These are phyloP conservation scores for Leucocoprinus birnbaumii DNA, from an alignment of 768 basidiomycete genomes.

Conservation along the genomic window DNA sequence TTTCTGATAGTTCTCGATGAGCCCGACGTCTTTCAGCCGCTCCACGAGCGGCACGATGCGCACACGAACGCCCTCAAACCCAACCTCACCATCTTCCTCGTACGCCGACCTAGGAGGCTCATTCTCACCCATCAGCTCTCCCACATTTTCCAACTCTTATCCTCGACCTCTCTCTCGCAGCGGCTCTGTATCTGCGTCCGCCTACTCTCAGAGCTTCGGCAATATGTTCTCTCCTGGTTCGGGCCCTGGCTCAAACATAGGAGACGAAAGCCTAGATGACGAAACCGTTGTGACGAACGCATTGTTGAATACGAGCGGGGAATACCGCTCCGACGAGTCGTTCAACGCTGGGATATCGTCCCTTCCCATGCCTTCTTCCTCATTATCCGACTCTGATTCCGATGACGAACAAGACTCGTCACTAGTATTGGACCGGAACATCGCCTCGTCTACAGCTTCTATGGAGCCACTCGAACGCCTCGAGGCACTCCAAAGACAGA, in stretches of 20 bases:
- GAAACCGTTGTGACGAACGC: slow-evolving; percentile 16
- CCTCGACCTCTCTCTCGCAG: slow-evolving; percentile 69
- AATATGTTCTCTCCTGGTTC: slow-evolving; percentile 16
- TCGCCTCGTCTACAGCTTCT: slow-evolving; percentile 61
- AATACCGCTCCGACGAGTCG: slow-evolving; percentile 23
- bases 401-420: slow-evolving; percentile 54
- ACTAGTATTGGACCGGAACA: slow-evolving; percentile 56
- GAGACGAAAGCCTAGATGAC: slow-evolving; percentile 23
- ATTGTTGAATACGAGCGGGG: slow-evolving; percentile 14
- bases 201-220: slow-evolving; percentile 13
- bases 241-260: neutral
- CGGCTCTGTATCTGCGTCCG: slow-evolving; percentile 33
- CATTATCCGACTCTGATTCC: slow-evolving; percentile 43
- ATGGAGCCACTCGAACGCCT: slow-evolving; percentile 71
- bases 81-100: slow-evolving; percentile 47
- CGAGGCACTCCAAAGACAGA: slow-evolving; percentile 70
- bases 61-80: slow-evolving; percentile 70
- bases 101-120: slow-evolving; percentile 20
- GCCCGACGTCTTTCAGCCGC: slow-evolving; percentile 32
- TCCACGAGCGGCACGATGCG: slow-evolving; percentile 40
- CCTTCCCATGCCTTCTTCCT: slow-evolving; percentile 55
- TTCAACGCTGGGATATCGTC: slow-evolving; percentile 49
- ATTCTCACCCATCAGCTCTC: slow-evolving; percentile 35
- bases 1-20: slow-evolving; percentile 3
- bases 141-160: slow-evolving; percentile 33